Percentiles rank a stretch among this genome's conserved stretches.
Conservation (phyloP, 2,329 filamentous ascomycete species). For the Pseudonectria foliicola region DNA sequence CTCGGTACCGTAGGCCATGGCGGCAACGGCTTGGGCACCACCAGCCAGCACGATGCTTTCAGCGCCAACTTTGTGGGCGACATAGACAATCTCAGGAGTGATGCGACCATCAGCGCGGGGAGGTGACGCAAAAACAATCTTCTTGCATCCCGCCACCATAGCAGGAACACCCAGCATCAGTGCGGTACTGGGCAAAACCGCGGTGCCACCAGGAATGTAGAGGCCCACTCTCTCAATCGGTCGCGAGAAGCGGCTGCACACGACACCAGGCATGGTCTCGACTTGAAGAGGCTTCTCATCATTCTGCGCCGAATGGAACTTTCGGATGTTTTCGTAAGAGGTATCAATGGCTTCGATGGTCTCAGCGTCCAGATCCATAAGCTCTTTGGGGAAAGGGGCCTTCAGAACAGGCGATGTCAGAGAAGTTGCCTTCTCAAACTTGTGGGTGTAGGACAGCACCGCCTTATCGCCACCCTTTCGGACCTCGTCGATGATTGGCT, state of each 20-base stretch:
- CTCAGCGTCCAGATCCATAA: slow-evolving; percentile 81
- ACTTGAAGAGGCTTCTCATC: slow-evolving; percentile 76
- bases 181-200: slow-evolving; percentile 92
- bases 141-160: slow-evolving; percentile 94
- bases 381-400: slow-evolving; percentile 75
- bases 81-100: slow-evolving; percentile 95
- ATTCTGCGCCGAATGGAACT: slow-evolving; percentile 88
- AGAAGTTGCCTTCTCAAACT: slow-evolving; percentile 93
- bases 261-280: slow-evolving; percentile 95
- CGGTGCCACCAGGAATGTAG: slow-evolving; percentile 93
- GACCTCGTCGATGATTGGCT: slow-evolving; percentile 86
- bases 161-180: slow-evolving; percentile 97
- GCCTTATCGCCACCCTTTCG: slow-evolving; percentile 78
- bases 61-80: slow-evolving; percentile 92
- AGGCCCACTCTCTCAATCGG: slow-evolving; percentile 94
- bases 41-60: slow-evolving; percentile 94
- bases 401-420: slow-evolving; percentile 82
- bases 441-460: slow-evolving; percentile 88
- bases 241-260: slow-evolving; percentile 86
- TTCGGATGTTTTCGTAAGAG: slow-evolving; percentile 88
- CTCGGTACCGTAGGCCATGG: slow-evolving; percentile 95
- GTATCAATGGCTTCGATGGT: slow-evolving; percentile 88
- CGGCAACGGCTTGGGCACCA: slow-evolving; percentile 90
- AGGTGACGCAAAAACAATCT: slow-evolving; percentile 87
- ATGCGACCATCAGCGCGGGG: slow-evolving; percentile 83